phyloP scores from a whole-genome alignment of 176 grass and related monocot genomes.

The Carex parvula region DNA sequence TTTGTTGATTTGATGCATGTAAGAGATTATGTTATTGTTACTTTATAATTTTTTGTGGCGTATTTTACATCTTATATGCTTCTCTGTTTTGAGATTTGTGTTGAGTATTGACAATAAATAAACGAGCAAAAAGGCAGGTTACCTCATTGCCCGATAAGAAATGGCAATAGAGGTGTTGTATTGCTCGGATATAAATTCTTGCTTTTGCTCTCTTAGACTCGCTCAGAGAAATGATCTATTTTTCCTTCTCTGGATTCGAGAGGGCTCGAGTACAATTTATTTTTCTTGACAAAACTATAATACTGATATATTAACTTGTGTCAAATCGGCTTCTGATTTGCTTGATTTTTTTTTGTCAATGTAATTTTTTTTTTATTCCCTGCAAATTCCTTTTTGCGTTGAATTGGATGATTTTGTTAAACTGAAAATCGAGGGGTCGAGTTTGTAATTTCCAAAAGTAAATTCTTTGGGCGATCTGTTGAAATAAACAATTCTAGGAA shows the following conservation, averaged over 20 bases:
- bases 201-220: not conserved
- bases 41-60: not conserved
- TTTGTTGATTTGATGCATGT: not conserved
- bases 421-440: not conserved
- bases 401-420: not conserved
- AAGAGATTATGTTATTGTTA: not conserved
- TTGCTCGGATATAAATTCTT: conserved; percentile 25
- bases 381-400: not conserved
- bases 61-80: not conserved
- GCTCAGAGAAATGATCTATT: conserved; percentile 1
- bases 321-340: not conserved
- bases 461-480: not conserved
- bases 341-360: not conserved
- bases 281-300: not conserved
- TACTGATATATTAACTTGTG: not conserved
- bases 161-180: conserved; percentile 29
- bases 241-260: not conserved
- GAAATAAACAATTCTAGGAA: not conserved
- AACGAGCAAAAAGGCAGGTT: conserved; percentile 31
- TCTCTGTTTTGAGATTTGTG: not conserved
- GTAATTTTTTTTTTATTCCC: too few relatives aligned
- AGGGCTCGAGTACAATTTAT: not conserved
- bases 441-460: not conserved
- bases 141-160: conserved; percentile 12
- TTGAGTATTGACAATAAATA: not conserved